phyloP scores from a whole-genome alignment of 495 filamentous ascomycete genomes.

The Cercophora scortea region DNA sequence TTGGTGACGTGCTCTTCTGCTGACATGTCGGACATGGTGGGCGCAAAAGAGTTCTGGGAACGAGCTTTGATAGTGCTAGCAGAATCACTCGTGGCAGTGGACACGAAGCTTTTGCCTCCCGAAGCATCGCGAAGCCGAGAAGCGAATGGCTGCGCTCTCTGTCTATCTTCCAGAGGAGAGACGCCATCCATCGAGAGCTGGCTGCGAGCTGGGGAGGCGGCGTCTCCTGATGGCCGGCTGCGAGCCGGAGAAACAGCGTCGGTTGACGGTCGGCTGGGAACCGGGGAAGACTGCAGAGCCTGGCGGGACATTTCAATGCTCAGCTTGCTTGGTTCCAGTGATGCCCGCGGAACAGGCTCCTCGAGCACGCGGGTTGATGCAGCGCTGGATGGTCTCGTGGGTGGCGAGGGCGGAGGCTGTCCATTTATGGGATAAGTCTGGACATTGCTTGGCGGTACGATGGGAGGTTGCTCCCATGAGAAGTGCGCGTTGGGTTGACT shows the following conservation, averaged over 20 bases:
- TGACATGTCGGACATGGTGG: constrained; percentile 49
- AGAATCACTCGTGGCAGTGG: constrained; percentile 55
- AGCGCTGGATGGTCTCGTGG: constrained; percentile 42
- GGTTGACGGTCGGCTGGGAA: constrained; percentile 40
- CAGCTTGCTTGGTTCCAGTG: constrained; percentile 37
- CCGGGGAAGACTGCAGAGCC: constrained; percentile 27
- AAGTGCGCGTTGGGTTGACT: constrained; percentile 45
- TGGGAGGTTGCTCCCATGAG: constrained; percentile 51
- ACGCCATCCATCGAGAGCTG: constrained; percentile 15
- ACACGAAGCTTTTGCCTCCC: constrained; percentile 34
- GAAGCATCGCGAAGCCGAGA: constrained; percentile 28
- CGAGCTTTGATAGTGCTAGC: constrained; percentile 56
- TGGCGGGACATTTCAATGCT: constrained; percentile 30
- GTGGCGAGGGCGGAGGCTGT: constrained; percentile 49
- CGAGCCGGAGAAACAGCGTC: constrained; percentile 15
- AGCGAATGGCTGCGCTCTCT: constrained; percentile 28
- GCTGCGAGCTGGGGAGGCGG: constrained; percentile 2
- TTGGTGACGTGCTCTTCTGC: constrained; percentile 82
- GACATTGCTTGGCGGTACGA: constrained; percentile 35
- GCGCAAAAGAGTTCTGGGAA: constrained; percentile 40
- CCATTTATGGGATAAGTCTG: constrained; percentile 26
- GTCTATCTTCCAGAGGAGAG: constrained; percentile 19
- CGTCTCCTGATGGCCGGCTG: constrained; percentile 18
- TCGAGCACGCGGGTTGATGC: constrained; percentile 31
- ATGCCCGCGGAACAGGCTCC: constrained; percentile 29